These are phyloP conservation scores for Trypanosoma congolense DNA, from an alignment of 208 protist species.

Conservation along the genomic window DNA sequence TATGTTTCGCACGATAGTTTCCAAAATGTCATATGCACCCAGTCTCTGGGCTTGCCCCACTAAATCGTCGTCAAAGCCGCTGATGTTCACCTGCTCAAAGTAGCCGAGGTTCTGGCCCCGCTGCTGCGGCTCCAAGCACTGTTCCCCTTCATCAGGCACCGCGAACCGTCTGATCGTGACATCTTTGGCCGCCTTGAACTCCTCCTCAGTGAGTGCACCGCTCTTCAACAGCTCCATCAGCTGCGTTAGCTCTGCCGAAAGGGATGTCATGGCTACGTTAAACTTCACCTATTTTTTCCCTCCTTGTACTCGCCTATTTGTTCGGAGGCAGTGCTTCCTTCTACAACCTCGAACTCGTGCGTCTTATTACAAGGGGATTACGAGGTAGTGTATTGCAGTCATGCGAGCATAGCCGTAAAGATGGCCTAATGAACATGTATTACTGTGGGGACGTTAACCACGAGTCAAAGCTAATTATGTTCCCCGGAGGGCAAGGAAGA, in stretches of 20 bases:
- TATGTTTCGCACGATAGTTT: conserved; percentile 48
- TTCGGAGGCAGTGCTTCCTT: too few species aligned
- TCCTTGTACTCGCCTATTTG: neutral
- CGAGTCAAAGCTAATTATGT: too few species aligned
- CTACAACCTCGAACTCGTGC: too few species aligned
- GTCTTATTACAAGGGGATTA: too few species aligned
- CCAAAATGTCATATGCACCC: conserved; percentile 34
- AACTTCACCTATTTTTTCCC: neutral
- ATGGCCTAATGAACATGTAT: too few species aligned
- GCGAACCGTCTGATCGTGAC: conserved; percentile 25
- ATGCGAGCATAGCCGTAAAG: too few species aligned
- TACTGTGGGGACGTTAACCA: too few species aligned
- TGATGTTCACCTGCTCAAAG: conserved; percentile 6
- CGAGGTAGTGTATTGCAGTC: too few species aligned
- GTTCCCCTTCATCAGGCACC: neutral
- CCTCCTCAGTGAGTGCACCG: conserved; percentile 46
- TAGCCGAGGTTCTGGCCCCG: neutral
- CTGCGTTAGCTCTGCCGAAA: conserved; percentile 42
- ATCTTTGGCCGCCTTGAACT: conserved; percentile 60
- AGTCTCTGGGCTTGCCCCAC: conserved; percentile 17
- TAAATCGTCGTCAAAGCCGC: conserved; percentile 10
- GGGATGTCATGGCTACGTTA: conserved; percentile 18
- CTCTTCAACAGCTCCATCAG: conserved; percentile 51
- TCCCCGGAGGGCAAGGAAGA: too few species aligned
- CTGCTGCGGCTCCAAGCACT: neutral